Conservation (phyloP, 495 filamentous ascomycete species). For the Parathielavia appendiculata region DNA sequence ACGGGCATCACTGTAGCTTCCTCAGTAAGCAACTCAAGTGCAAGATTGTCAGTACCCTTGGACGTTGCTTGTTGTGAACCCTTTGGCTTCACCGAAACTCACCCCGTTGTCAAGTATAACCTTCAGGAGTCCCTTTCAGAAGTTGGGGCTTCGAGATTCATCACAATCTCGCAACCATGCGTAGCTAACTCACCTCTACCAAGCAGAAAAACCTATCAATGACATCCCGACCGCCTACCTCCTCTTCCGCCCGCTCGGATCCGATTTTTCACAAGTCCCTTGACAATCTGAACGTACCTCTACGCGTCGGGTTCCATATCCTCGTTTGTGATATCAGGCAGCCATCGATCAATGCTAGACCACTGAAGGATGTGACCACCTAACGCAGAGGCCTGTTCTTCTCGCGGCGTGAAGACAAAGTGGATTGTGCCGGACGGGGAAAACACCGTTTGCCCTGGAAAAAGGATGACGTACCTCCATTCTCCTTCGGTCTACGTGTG, state of each 20-base stretch:
- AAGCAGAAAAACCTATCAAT: background rate
- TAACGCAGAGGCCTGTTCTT: background rate
- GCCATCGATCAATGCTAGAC: background rate
- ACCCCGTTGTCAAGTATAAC: too few relatives aligned
- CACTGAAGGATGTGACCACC: background rate
- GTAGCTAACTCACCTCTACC: background rate
- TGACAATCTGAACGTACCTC: background rate
- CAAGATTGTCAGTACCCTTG: too few relatives aligned
- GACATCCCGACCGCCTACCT: background rate
- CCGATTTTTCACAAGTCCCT: background rate
- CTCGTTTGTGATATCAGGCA: background rate
- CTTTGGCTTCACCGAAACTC: too few relatives aligned
- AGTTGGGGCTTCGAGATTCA: too few relatives aligned
- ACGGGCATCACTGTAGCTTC: too few relatives aligned
- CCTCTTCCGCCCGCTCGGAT: background rate
- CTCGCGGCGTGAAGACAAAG: background rate
- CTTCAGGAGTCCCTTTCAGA: too few relatives aligned
- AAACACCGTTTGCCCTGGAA: background rate
- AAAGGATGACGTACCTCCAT: background rate
- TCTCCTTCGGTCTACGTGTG: background rate
- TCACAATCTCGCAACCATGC: too few relatives aligned
- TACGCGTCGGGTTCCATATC: background rate
- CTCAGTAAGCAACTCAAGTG: too few relatives aligned
- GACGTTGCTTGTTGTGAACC: too few relatives aligned
- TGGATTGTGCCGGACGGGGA: background rate